Evolutionary conservation across 805 yeast species (phyloP).

Genomic region (Yarrowia sp.): DNA sequence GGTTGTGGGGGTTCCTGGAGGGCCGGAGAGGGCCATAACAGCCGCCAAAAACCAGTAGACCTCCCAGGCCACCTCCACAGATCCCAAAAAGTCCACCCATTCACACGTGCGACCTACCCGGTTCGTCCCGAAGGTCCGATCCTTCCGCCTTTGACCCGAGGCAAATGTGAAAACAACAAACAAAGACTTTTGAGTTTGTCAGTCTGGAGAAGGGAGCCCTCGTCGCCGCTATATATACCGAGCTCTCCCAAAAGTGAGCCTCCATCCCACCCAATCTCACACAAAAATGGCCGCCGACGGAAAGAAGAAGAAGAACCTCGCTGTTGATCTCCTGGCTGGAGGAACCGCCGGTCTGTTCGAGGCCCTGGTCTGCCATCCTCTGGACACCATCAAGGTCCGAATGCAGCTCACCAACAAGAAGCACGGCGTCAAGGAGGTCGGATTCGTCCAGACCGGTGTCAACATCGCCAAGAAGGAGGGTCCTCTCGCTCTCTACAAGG

Average conservation of each 20-base stretch:
- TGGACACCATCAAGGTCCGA: constrained; percentile 94
- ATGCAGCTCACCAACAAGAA: constrained; percentile 73
- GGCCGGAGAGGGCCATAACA: too few species aligned
- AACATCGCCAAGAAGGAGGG: constrained; percentile 78
- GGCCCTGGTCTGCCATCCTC: constrained; percentile 97
- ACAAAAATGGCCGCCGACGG: constrained; percentile 28
- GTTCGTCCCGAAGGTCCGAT: constrained; percentile 24
- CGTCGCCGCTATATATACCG: neutral
- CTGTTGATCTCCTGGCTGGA: constrained; percentile 63
- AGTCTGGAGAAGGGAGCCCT: constrained; percentile 11
- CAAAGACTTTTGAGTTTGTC: constrained; percentile 25
- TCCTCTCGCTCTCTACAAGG: constrained; percentile 83
- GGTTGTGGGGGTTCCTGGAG: too few species aligned
- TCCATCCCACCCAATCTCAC: neutral
- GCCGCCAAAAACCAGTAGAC: too few species aligned
- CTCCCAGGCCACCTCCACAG: too few species aligned
- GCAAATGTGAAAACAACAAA: constrained; percentile 26
- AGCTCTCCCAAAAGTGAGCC: neutral
- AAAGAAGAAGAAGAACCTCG: constrained; percentile 33
- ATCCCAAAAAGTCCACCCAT: too few species aligned
- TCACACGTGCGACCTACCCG: constrained; percentile 10
- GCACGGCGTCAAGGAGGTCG: constrained; percentile 62
- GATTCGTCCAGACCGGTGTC: constrained; percentile 79
- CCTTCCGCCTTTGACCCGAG: constrained; percentile 27
- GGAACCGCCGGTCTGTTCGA: constrained; percentile 97